Percentiles rank a stretch among this genome's conserved stretches.
These are phyloP conservation scores for Fusarium ambrosium DNA, from an alignment of 2,329 filamentous ascomycete species.

Conservation along the genomic window DNA sequence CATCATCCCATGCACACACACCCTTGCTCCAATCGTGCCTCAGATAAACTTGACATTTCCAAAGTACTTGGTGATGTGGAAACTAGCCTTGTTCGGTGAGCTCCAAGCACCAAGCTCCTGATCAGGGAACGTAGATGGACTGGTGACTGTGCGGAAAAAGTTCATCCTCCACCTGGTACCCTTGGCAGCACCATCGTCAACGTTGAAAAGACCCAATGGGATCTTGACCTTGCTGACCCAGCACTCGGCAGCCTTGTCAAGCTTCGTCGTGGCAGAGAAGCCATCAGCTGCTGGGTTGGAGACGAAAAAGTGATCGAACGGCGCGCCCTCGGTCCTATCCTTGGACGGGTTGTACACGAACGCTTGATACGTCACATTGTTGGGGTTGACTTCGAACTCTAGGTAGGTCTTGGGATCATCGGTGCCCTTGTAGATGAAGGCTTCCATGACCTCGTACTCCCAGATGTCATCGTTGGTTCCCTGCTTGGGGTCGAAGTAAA, in stretches of 20 bases:
- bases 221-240: slow-evolving; percentile 60
- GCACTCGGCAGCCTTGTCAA: slow-evolving; percentile 52
- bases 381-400: slow-evolving; percentile 65
- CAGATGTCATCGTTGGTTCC: slow-evolving; percentile 62
- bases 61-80: slow-evolving; percentile 63
- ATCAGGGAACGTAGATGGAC: slow-evolving; percentile 58
- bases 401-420: slow-evolving; percentile 63
- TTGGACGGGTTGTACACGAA: slow-evolving; percentile 66
- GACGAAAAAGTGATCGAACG: slow-evolving; percentile 61
- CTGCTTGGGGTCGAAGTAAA: slow-evolving; percentile 59
- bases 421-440: slow-evolving; percentile 61
- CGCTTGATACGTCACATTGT: slow-evolving; percentile 65
- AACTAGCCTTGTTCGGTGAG: slow-evolving; percentile 59
- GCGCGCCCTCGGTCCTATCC: slow-evolving; percentile 55
- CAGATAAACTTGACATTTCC: slow-evolving; percentile 56
- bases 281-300: slow-evolving; percentile 57
- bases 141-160: slow-evolving; percentile 63
- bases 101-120: slow-evolving; percentile 62
- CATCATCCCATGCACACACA: too few species aligned
- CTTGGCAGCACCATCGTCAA: slow-evolving; percentile 57
- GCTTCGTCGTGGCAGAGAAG: slow-evolving; percentile 55
- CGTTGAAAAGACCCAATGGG: slow-evolving; percentile 64
- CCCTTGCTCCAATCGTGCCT: neutral
- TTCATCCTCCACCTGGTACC: slow-evolving; percentile 66
- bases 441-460: slow-evolving; percentile 65